Evolutionary conservation across 768 basidiomycete species (phyloP), one percentile per base, ranked within the genome.

Genomic region (Collybia nuda): DNA sequence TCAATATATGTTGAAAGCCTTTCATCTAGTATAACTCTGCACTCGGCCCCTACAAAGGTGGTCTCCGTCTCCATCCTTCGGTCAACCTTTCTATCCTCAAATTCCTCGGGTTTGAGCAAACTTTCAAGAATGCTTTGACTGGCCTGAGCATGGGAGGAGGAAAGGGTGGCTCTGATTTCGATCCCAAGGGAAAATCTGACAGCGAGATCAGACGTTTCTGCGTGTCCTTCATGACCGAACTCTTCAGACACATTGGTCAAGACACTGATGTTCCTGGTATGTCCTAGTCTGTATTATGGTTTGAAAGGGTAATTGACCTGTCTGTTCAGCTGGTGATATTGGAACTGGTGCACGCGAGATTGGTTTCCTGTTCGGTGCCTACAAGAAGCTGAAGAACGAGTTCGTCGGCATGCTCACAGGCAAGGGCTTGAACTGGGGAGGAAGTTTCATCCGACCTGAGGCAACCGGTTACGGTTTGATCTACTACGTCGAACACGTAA

Each of bases 51-150:
- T 87, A 87, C 77, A 86, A 87, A 67, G 87, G 87, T 54, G 86
- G 86, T 67, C 81, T 88, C 58, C 82, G 87, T 56, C 78, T 90
- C 45, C 86, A 88, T 74, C 85, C 86, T 54, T 80, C 82, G 46
- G 87, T 90, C 71, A 88, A 88, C 74, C 78, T 90, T 35, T 86
- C 84, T 59, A 88, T 90, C 72, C 79, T 90, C 68, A 90, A 90
- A 66, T 90, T 90, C 82, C 79, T 90, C 56, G 87, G 86, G 40
- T 86, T 88, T 69, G 87, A 90, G 70, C 87, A 90, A 67, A 83
- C 79, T 54, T 88, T 88, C 80, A 88, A 88, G 71, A 88, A 90
- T 69, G 87, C 87, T 32, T 75, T 90, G 22, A 88, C 87, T 12
- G 86, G 86, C 26, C 72, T 88, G 48, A 80, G 72, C 69, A 88